These are phyloP conservation scores for Hyphodiscus sp. DNA, from an alignment of 2,329 filamentous ascomycete species.

Conservation along the genomic window DNA sequence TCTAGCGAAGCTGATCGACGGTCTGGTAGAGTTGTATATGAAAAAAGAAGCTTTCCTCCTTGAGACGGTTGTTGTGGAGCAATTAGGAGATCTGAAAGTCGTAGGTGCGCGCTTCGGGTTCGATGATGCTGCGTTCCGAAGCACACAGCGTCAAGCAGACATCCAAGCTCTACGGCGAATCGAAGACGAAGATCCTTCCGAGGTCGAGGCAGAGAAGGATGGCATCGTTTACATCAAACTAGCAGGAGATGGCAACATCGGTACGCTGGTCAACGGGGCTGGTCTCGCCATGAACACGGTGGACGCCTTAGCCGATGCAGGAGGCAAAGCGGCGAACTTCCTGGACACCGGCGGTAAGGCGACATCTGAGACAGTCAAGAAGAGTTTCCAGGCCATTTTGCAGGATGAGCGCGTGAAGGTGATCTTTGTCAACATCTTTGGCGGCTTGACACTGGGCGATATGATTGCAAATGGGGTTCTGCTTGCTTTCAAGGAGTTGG, in stretches of 20 bases:
- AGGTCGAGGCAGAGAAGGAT: slow-evolving; percentile 56
- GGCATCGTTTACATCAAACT: slow-evolving; percentile 76
- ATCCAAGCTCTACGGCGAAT: slow-evolving; percentile 52
- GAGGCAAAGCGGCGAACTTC: slow-evolving; percentile 72
- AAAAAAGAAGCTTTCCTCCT: slow-evolving; percentile 60
- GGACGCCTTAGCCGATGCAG: slow-evolving; percentile 64
- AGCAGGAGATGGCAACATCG: slow-evolving; percentile 54
- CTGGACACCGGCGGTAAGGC: slow-evolving; percentile 87
- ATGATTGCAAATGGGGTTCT: slow-evolving; percentile 77
- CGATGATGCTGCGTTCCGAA: slow-evolving; percentile 63
- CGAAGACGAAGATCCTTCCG: slow-evolving; percentile 44
- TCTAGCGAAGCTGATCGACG: slow-evolving; percentile 43
- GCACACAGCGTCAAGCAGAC: slow-evolving; percentile 52
- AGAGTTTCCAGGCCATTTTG: slow-evolving; percentile 68
- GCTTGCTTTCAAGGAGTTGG: slow-evolving; percentile 63
- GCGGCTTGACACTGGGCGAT: slow-evolving; percentile 55
- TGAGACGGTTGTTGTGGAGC: slow-evolving; percentile 42
- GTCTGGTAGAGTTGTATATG: slow-evolving; percentile 53
- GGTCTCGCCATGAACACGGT: slow-evolving; percentile 89
- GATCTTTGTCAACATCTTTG: slow-evolving; percentile 67
- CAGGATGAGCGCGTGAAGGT: slow-evolving; percentile 65
- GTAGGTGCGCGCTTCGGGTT: slow-evolving; percentile 54
- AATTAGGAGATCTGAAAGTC: slow-evolving; percentile 39
- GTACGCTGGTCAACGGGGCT: slow-evolving; percentile 82
- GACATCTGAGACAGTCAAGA: slow-evolving; percentile 72